Evolutionary conservation across 2,329 filamentous ascomycete genomes (phyloP), one percentile per base, ranked within the genome.

Genomic region (Epicoccum sorghinum): DNA sequence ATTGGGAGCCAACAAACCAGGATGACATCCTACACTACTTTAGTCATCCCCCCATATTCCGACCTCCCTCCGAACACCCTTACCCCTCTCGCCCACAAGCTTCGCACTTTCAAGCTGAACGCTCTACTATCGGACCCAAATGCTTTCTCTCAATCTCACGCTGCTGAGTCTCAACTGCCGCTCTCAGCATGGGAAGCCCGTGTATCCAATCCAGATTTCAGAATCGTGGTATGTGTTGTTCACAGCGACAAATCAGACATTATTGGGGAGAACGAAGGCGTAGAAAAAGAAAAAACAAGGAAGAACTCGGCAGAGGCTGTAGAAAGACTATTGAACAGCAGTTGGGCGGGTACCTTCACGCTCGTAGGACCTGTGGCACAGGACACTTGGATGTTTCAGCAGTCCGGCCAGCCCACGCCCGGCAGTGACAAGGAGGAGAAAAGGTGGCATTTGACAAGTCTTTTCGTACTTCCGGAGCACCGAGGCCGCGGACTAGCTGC

Each of bases 401-500:
- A 4, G 8, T 46, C 43, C 2, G 43, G 43, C 9, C 43, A 46
- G 23, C 43, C 43, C 23, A 9, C 8, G 9, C 43, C 43, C 3
- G 43, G 10, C 23, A 14, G 32, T 12, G 43, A 46, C 23, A 23
- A 30, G 8, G 27, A 29, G 23, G 43, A 37, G 14, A 37, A 35
- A 23, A 35, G 43, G 22, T 37, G 32, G 32, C 43, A 46, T 25
- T 37, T 46, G 43, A 46, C 43, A 13, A 46, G 43, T 18, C 43
- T 46, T 14, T 46, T 46, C 32, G 43, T 46, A n/a, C 43, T 46
- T n/a, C 43, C 43, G 7, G 32, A 46, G 33, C 32, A 46, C 43
- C 32, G 43, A 2, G 43, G 43, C 5, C 23, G 23, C 3, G 32
- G 32, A 9, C 6, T 46, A 25, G 43, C 43, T 7, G 43, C 32